Conservation (phyloP, 164 flowering plant genomes). For the Stephania japonica region DNA sequence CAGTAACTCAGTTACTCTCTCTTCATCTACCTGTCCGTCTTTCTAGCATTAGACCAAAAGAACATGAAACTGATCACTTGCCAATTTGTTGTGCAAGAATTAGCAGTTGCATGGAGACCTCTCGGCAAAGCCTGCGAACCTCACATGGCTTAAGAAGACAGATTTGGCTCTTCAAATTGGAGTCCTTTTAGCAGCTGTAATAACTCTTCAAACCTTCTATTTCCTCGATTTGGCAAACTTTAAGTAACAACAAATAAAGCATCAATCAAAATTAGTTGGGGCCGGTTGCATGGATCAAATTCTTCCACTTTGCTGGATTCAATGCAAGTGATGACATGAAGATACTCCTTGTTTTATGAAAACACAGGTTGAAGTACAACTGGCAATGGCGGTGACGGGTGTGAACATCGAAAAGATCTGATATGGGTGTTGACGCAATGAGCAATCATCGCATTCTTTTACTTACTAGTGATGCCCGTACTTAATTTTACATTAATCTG, state of each 20-base stretch:
- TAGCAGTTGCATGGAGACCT: constrained; percentile 6
- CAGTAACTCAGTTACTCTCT: neutral
- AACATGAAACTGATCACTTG: neutral
- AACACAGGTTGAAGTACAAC: constrained; percentile 63
- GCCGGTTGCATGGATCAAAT: too few species aligned
- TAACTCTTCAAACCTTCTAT: constrained; percentile 12
- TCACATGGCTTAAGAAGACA: constrained; percentile 15
- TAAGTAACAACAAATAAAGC: too few species aligned
- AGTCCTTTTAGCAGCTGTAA: constrained; percentile 48
- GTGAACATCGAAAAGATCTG: constrained; percentile 48
- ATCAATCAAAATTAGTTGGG: too few species aligned
- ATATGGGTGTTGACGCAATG: constrained; percentile 32
- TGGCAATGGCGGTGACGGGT: constrained; percentile 74
- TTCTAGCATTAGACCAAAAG: neutral
- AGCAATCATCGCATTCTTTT: constrained; percentile 50
- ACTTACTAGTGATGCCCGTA: constrained; percentile 68
- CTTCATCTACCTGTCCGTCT: neutral
- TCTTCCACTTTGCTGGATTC: neutral
- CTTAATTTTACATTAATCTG: neutral
- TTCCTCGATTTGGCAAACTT: neutral
- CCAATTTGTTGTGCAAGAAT: constrained; percentile 2
- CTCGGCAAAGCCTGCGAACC: constrained; percentile 12
- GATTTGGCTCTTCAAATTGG: constrained; percentile 48
- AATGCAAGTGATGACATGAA: neutral
- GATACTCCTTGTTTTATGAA: neutral